Evolutionary conservation across 768 basidiomycete species (phyloP), one percentile per base, ranked within the genome.

Genomic region (Suillus clintonianus): DNA sequence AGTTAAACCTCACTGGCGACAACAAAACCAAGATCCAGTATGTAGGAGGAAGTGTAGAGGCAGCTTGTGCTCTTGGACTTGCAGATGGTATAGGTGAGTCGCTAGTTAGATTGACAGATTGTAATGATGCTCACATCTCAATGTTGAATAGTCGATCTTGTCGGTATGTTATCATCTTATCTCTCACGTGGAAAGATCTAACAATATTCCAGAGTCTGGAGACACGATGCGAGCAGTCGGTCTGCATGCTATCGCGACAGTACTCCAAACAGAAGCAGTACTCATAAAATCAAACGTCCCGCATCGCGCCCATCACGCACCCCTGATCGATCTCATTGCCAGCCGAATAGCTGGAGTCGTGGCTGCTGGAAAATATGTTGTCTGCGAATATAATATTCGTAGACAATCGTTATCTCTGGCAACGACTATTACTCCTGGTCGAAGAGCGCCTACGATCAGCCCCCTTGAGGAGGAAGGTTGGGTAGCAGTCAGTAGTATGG

Each of bases 221-320:
- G 97, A 99, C 71, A 99, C 97, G 9, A 99, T 99, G 97, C 93
- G 97, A 39, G 97, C 97, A 30, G 96, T 96, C 0, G 97, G 97
- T 42, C 82, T 99, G 61, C 92, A 92, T 74, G 88, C 97, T 45
- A 98, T 99, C 70, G 91, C 89, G 15, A 98, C 95, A 11, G 74
- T 99, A 13, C 85, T 99, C 61, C 76, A 89, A 45, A 87, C 90
- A 0, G 91, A 99, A 78, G 96, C 97, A 13, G 93, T 98, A 60
- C 87, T 99, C 41, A 97, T 99, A 82, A 91, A 88, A 65, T 94
- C 92, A 1, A 82, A 80, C 59, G 77, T 78, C 19, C 81, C 83
- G 0, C 92, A 91, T 67, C 84, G 89, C 65, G 83, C 88, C 3
- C 78, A 87, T 13, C 82, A 89, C 62, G 79, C 79, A 5, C 81